phyloP scores from a whole-genome alignment of 805 yeast genomes.

The Sungouiozyma ichnusensis region DNA sequence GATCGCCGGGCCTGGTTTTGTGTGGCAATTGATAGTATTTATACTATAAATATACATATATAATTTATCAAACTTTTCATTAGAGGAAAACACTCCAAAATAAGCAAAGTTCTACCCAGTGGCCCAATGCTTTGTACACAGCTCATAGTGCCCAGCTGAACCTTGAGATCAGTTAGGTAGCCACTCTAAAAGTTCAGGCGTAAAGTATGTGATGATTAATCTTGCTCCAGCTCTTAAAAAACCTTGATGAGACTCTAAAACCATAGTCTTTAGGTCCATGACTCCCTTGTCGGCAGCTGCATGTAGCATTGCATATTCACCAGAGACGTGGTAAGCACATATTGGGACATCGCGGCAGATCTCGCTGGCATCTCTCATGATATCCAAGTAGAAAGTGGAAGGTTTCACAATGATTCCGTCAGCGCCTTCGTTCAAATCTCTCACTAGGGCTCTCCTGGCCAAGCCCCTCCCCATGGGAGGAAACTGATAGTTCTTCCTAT shows the following conservation, averaged over 20 bases:
- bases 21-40: neutral
- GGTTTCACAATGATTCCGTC: conserved; percentile 96
- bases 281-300: conserved; percentile 97
- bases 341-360: conserved; percentile 78
- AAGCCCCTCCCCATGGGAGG: conserved; percentile 90
- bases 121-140: too few species aligned
- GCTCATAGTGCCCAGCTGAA: too few species aligned
- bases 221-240: conserved; percentile 93
- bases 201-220: conserved; percentile 79
- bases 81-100: too few species aligned
- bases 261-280: conserved; percentile 66
- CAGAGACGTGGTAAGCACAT: conserved; percentile 93
- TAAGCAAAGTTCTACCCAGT: too few species aligned
- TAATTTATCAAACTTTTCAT: too few species aligned
- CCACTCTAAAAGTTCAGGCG: conserved; percentile 96
- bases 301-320: conserved; percentile 95
- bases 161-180: conserved; percentile 23
- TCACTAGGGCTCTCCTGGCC: conserved; percentile 78
- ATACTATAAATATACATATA: too few species aligned
- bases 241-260: conserved; percentile 85
- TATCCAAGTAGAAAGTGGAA: conserved; percentile 86
- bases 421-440: conserved; percentile 88
- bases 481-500: conserved; percentile 84
- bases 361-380: conserved; percentile 78
- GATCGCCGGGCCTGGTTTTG: too few species aligned